These are phyloP conservation scores for Penicillium crystallinum DNA, from an alignment of 495 filamentous ascomycete species.

Conservation along the genomic window DNA sequence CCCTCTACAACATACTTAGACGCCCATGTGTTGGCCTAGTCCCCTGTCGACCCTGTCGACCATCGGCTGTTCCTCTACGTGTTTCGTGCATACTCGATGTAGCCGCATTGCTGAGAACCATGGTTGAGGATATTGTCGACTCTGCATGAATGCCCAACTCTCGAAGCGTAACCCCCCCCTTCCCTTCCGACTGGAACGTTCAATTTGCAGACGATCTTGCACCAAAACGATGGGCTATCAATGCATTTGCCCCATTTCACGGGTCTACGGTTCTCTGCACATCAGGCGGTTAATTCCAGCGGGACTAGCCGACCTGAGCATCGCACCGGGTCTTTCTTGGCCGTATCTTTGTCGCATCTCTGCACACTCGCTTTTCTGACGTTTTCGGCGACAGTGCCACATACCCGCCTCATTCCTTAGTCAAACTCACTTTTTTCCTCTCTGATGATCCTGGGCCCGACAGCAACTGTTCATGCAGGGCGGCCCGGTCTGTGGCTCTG, in stretches of 20 bases:
- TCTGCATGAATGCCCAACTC: constrained; percentile 21
- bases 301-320: constrained; percentile 2
- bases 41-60: constrained; percentile 5
- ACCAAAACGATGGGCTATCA: not conserved
- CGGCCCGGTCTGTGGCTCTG: constrained; percentile 27
- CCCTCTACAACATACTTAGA: not conserved
- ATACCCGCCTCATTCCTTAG: not conserved
- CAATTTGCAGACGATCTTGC: not conserved
- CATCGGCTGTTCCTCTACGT: constrained; percentile 8
- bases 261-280: constrained; percentile 3
- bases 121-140: constrained; percentile 12
- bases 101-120: constrained; percentile 23
- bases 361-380: not conserved
- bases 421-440: not conserved
- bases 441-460: constrained; percentile 2
- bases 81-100: constrained; percentile 7
- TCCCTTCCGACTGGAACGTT: not conserved
- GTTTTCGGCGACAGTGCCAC: not conserved
- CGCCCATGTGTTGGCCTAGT: constrained; percentile 5
- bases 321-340: not conserved
- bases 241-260: not conserved
- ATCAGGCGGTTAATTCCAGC: not conserved
- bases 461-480: constrained; percentile 31
- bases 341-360: constrained; percentile 2
- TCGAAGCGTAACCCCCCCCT: constrained; percentile 5